Percentiles rank a stretch among this genome's conserved stretches.
These are phyloP conservation scores for Hylodesmum podocarpum DNA, from an alignment of 306 rosid species.

Conservation along the genomic window DNA sequence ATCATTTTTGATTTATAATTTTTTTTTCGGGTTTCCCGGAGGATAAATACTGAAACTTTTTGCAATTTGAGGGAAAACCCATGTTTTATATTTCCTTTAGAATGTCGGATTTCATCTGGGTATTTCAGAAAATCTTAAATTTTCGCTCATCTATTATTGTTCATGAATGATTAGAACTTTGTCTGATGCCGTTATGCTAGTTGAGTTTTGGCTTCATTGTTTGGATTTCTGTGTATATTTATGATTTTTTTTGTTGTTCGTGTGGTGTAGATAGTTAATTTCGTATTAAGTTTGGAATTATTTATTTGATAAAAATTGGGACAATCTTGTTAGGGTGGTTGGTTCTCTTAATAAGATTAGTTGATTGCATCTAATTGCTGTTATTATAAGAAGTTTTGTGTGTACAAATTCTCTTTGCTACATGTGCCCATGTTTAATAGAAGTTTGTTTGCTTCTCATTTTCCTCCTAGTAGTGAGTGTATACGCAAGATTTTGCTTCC, in stretches of 20 bases:
- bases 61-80: conserved; percentile 8
- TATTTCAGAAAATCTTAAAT: not conserved
- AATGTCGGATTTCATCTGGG: not conserved
- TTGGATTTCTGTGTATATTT: not conserved
- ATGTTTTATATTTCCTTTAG: conserved; percentile 2
- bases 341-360: conserved; percentile 9
- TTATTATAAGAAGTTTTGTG: not conserved
- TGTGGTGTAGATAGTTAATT: not conserved
- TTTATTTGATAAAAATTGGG: not conserved
- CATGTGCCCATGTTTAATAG: not conserved
- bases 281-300: not conserved
- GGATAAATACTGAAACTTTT: not conserved
- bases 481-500: not conserved
- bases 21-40: not conserved
- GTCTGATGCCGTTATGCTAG: conserved; percentile 2
- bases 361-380: not conserved
- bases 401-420: not conserved
- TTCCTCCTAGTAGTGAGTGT: conserved; percentile 11
- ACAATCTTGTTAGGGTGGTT: not conserved
- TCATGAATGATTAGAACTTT: not conserved
- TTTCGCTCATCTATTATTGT: not conserved
- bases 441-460: not conserved
- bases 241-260: not conserved
- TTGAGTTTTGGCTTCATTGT: not conserved
- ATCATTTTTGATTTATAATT: not conserved